These are phyloP conservation scores for Trematosphaeria pertusa DNA, from an alignment of 2,329 filamentous ascomycete genomes.

Conservation along the genomic window DNA sequence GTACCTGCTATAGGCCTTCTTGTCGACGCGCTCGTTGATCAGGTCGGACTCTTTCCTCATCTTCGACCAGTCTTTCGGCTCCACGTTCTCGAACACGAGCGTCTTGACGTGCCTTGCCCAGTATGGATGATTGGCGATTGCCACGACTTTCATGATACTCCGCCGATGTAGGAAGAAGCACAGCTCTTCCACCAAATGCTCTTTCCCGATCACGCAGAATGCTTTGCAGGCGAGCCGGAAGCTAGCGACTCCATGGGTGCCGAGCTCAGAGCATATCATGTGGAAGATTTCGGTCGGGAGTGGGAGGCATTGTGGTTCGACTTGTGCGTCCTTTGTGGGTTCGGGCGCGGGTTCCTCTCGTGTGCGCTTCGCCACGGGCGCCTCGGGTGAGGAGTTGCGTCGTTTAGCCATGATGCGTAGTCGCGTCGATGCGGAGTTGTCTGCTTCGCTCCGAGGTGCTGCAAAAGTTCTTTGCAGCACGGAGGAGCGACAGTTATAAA, in stretches of 20 bases:
- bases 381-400: too few relatives aligned
- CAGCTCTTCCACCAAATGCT: not conserved
- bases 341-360: too few relatives aligned
- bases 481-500: too few relatives aligned
- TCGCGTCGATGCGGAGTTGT: too few relatives aligned
- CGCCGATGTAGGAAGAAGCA: not conserved
- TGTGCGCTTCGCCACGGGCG: too few relatives aligned
- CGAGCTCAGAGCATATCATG: not conserved
- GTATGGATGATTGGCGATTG: not conserved
- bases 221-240: not conserved
- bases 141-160: not conserved
- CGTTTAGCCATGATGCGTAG: too few relatives aligned
- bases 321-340: too few relatives aligned
- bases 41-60: not conserved
- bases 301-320: too few relatives aligned
- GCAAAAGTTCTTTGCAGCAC: too few relatives aligned
- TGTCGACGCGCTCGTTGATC: not conserved
- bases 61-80: not conserved
- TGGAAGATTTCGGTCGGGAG: constrained; percentile 1
- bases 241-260: not conserved
- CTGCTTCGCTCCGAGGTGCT: too few relatives aligned
- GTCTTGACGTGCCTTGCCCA: not conserved
- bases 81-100: not conserved
- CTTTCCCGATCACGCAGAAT: not conserved
- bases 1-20: not conserved